Conservation (phyloP, 192 early-diverging fungal genomes). For the Coemansia sp. region DNA sequence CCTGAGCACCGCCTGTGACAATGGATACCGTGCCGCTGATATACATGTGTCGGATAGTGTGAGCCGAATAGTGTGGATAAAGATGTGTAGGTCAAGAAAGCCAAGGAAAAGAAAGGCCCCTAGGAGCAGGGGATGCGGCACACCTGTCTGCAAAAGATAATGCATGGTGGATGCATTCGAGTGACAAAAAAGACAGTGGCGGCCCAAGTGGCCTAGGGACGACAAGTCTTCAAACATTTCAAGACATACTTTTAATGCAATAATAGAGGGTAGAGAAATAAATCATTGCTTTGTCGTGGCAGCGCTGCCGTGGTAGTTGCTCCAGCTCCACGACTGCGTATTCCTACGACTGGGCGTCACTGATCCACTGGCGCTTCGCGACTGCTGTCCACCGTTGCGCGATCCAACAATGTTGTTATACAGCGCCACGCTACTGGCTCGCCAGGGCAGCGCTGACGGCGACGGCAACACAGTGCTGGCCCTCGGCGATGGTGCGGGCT, state of each 20-base stretch:
- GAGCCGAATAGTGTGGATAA: neutral
- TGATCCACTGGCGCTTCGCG: neutral
- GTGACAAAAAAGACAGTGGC: no score
- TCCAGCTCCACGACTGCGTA: conserved; percentile 31
- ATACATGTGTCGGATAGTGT: neutral
- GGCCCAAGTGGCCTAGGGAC: no score
- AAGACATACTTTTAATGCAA: neutral
- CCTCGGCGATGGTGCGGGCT: conserved; percentile 2
- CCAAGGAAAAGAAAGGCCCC: neutral
- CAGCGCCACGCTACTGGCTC: conserved; percentile 15
- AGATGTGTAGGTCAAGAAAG: neutral
- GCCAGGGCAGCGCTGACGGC: conserved; percentile 7
- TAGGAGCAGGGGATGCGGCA: neutral
- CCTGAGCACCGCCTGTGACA: conserved; percentile 69
- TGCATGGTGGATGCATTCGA: neutral
- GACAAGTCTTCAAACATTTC: no score
- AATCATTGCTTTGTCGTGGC: neutral
- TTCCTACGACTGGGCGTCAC: conserved; percentile 19
- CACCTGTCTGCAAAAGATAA: neutral
- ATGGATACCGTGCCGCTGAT: conserved; percentile 15
- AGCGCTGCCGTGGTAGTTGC: conserved; percentile 3
- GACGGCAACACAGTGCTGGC: conserved; percentile 15
- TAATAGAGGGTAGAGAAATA: neutral
- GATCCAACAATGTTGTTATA: conserved; percentile 7
- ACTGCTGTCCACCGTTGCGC: conserved; percentile 1